A percentile compares a stretch with the other conserved stretches of the same genome.
Evolutionary conservation across 148 eudicot species (phyloP).

Genomic region (Fagopyrum esculentum): DNA sequence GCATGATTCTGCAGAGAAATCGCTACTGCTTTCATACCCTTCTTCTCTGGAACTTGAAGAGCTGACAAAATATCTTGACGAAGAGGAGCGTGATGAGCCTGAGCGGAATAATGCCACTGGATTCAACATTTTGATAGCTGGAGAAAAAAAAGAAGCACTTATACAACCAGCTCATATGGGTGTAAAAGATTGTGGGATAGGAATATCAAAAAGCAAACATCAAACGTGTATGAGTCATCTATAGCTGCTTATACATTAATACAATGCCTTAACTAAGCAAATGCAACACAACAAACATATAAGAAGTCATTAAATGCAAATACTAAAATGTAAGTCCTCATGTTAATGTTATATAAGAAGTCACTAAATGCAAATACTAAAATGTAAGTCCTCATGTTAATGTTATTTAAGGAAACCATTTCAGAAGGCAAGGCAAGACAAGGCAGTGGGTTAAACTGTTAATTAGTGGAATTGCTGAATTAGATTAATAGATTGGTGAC

Average conservation of each 20-base stretch:
- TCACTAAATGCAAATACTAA: not conserved
- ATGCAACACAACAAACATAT: not conserved
- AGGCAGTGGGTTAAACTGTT: too few relatives aligned
- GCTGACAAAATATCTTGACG: conserved; percentile 61
- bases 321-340: not conserved
- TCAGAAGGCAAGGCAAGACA: too few relatives aligned
- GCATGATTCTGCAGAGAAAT: conserved; percentile 61
- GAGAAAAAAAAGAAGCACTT: conserved; percentile 11
- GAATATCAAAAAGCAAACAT: not conserved
- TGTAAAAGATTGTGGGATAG: not conserved
- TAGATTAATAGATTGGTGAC: too few relatives aligned
- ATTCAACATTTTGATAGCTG: conserved; percentile 85
- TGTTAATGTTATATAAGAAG: not conserved
- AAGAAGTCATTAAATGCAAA: not conserved
- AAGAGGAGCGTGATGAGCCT: conserved; percentile 79
- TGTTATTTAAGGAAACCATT: too few relatives aligned
- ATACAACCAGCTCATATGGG: not conserved
- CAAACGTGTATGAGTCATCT: not conserved
- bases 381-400: not conserved
- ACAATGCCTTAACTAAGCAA: not conserved
- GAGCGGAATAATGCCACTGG: conserved; percentile 85
- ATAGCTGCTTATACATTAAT: not conserved
- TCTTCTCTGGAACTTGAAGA: conserved; percentile 63
- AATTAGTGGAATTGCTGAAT: too few relatives aligned
- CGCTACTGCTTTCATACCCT: conserved; percentile 55